Conservation (phyloP, 345 rosid species). For the Brassica carinata region DNA sequence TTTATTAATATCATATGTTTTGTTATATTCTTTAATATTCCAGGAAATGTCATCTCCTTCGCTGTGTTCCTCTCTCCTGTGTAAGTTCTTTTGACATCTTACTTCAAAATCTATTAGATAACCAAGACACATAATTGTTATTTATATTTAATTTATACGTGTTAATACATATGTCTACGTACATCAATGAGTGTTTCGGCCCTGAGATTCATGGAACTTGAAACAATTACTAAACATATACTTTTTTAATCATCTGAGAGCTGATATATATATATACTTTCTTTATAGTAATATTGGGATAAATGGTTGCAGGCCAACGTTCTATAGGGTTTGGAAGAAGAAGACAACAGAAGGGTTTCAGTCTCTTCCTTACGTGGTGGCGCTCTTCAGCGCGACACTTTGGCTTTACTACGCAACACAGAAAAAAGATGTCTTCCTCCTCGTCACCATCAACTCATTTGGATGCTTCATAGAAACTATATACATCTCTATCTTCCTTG, state of each 20-base stretch:
- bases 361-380: conserved; percentile 62
- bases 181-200: background rate
- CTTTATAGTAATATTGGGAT: background rate
- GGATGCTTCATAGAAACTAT: conserved; percentile 67
- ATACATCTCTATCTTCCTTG: conserved; percentile 57
- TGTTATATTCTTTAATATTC: conserved; percentile 16
- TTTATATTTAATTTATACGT: background rate
- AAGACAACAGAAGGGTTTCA: conserved; percentile 79
- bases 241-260: no score
- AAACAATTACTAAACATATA: no score
- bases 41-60: conserved; percentile 70
- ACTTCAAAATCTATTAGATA: background rate
- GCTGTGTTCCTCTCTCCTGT: conserved; percentile 65
- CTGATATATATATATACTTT: background rate
- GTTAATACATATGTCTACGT: background rate
- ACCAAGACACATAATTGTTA: background rate
- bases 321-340: conserved; percentile 58
- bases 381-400: conserved; percentile 68
- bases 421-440: conserved; percentile 59
- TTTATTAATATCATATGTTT: conserved; percentile 3
- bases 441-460: conserved; percentile 62
- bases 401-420: conserved; percentile 66
- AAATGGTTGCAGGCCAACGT: conserved; percentile 59
- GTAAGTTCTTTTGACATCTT: conserved; percentile 47
- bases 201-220: no score